These are phyloP conservation scores for Heliosperma pusillum DNA, from an alignment of 148 eudicot species.

Conservation along the genomic window DNA sequence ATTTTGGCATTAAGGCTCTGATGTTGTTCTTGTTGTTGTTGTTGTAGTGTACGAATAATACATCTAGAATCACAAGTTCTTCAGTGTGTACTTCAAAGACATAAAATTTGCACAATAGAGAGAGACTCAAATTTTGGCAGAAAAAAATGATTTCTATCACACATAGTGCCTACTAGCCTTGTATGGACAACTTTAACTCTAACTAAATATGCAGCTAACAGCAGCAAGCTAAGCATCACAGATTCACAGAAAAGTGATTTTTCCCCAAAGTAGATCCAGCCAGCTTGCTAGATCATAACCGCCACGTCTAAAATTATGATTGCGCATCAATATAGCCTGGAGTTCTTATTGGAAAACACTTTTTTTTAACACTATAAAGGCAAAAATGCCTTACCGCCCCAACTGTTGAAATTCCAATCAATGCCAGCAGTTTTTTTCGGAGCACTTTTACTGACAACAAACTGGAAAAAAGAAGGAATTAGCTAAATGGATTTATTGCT, in stretches of 20 bases:
- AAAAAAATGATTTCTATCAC: too few species aligned
- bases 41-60: too few species aligned
- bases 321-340: not conserved
- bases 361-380: not conserved
- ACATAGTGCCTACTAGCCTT: too few species aligned
- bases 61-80: not conserved
- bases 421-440: slow-evolving; percentile 59
- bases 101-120: not conserved
- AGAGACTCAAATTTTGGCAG: not conserved
- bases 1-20: too few species aligned
- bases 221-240: too few species aligned
- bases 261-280: too few species aligned
- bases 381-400: slow-evolving; percentile 67
- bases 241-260: too few species aligned
- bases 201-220: too few species aligned
- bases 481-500: not conserved
- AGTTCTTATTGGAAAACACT: not conserved
- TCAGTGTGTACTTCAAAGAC: not conserved
- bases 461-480: slow-evolving; percentile 32
- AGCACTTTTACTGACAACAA: slow-evolving; percentile 52
- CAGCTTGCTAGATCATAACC: too few species aligned
- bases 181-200: too few species aligned
- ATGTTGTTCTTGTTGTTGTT: too few species aligned
- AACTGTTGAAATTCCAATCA: slow-evolving; percentile 93
- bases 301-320: not conserved